Evolutionary conservation across 2,329 filamentous ascomycete species (phyloP), one percentile per base, ranked within the genome.

Genomic region (Colletotrichum scovillei): DNA sequence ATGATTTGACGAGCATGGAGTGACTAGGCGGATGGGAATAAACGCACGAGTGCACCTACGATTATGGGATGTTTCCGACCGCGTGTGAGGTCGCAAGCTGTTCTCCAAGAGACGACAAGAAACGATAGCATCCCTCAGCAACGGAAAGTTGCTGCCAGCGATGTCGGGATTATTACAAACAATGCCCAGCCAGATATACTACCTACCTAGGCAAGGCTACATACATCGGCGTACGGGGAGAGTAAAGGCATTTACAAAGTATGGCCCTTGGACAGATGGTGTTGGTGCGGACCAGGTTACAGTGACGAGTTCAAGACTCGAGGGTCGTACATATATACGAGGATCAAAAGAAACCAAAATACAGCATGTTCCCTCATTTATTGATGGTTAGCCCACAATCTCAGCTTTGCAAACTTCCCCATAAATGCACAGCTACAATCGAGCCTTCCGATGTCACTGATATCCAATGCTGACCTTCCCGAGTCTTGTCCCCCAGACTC

Each of bases 1-100:
- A 91, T 72, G 91, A 93, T 79, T 88, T 93, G 76, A 89, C 93
- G 19, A 90, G 91, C 76, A 79, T 95, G 82, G 93, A 96, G 85
- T 94, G 84, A 73, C 71, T 73, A 30, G 71, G 71, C 7, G 71
- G 71, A 16, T 73, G 67, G 71, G 71, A 71, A 66, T 73, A 14
- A 73, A 9, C n/a, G 56, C 22, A 19, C 22, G 16, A 11, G 28
- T 38, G 14, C n/a, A 62, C 60, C 22, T 9, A 16, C 16, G 7
- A 57, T 6, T 8, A 30, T 4, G 28, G 26, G 14, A n/a, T 14
- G 2, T 11, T 12, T 2, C 30, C 16, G 32, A 12, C 56, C 26
- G 5, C 16, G 38, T 22, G n/a, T 35, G 11, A 14, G n/a, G 14
- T 7, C 9, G 16, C 24, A 14, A 63, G 12, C n/a, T 56, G 49